Evolutionary conservation across 2,329 filamentous ascomycete species (phyloP).

Genomic region (Pyrenophora teres): DNA sequence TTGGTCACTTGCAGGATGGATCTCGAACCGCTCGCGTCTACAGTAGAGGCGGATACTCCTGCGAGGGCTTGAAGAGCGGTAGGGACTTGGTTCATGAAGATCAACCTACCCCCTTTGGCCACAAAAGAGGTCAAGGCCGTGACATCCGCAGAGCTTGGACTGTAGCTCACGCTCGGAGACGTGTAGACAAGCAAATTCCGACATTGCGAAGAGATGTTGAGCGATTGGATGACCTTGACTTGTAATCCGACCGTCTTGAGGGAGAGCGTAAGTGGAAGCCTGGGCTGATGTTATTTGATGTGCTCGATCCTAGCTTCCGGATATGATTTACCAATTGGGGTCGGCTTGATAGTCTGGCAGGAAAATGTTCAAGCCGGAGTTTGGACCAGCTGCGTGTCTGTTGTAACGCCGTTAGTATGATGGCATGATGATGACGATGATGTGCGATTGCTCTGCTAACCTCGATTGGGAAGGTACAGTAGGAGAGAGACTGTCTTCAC

Average conservation of each 20-base stretch:
- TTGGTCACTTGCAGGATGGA: constrained; percentile 10
- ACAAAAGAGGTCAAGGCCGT: constrained; percentile 6
- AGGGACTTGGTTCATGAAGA: constrained; percentile 14
- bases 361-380: constrained; percentile 8
- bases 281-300: not conserved
- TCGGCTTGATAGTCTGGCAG: constrained; percentile 7
- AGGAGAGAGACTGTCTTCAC: not conserved
- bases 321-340: constrained; percentile 6
- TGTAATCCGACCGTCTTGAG: constrained; percentile 12
- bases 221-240: constrained; percentile 8
- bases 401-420: not conserved
- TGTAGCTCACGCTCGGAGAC: constrained; percentile 8
- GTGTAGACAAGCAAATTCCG: constrained; percentile 9
- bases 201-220: constrained; percentile 8
- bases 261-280: constrained; percentile 7
- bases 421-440: not conserved
- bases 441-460: not conserved
- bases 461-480: constrained; percentile 11
- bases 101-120: constrained; percentile 5
- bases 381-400: constrained; percentile 7
- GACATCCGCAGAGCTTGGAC: constrained; percentile 7
- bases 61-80: constrained; percentile 7
- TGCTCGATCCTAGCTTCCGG: too few relatives aligned
- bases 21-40: constrained; percentile 6
- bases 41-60: constrained; percentile 6